Conservation (phyloP, 768 basidiomycete genomes). For the Tylopilus subfusipes region DNA sequence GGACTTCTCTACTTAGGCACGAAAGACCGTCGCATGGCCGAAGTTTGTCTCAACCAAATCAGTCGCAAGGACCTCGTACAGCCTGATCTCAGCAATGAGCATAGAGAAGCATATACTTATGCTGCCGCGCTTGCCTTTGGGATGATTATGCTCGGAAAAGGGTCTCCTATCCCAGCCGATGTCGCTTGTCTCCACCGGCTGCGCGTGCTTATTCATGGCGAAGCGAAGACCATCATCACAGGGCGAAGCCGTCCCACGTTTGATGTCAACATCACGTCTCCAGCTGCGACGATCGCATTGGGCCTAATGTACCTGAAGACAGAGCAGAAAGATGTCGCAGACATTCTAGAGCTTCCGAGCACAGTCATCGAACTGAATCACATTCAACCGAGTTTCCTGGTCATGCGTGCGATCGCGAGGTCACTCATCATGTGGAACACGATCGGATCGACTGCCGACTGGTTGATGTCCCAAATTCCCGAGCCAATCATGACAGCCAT, state of each 20-base stretch:
- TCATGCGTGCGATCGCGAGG: slow-evolving; percentile 74
- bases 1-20: slow-evolving; percentile 90
- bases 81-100: slow-evolving; percentile 81
- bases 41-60: slow-evolving; percentile 84
- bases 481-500: slow-evolving; percentile 56
- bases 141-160: slow-evolving; percentile 93
- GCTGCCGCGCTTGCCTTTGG: slow-evolving; percentile 89
- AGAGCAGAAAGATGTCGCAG: slow-evolving; percentile 79
- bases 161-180: slow-evolving; percentile 76
- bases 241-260: slow-evolving; percentile 48
- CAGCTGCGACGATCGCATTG: slow-evolving; percentile 85
- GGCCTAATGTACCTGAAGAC: slow-evolving; percentile 93
- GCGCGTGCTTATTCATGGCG: slow-evolving; percentile 73
- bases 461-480: slow-evolving; percentile 73
- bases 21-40: slow-evolving; percentile 86
- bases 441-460: slow-evolving; percentile 67
- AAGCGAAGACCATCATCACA: slow-evolving; percentile 41
- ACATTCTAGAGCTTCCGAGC: slow-evolving; percentile 79
- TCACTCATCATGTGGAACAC: slow-evolving; percentile 84
- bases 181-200: slow-evolving; percentile 63
- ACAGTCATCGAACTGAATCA: slow-evolving; percentile 76
- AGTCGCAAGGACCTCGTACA: slow-evolving; percentile 72
- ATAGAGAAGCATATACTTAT: slow-evolving; percentile 89
- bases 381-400: slow-evolving; percentile 83
- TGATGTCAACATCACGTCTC: slow-evolving; percentile 87